Evolutionary conservation across 352 stramenopile genomes (phyloP), one percentile per base, ranked within the genome.

Genomic region (Pythium aphanidermatum): DNA sequence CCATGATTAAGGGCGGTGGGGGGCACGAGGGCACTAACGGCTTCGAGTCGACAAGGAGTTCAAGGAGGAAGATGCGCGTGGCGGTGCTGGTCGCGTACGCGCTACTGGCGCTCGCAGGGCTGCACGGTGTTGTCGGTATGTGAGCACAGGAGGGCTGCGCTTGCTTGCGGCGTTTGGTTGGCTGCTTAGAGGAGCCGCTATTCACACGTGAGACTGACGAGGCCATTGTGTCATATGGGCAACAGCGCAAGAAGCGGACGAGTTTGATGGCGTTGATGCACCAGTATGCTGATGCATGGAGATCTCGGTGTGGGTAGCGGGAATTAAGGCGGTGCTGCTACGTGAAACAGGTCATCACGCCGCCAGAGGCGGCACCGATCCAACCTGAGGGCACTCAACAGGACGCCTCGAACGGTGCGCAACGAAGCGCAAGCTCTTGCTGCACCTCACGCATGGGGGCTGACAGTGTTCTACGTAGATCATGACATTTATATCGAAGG

Each of bases 401-500:
- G n/a, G n/a, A n/a, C n/a, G n/a, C n/a, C n/a, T n/a, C n/a, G n/a
- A n/a, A n/a, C n/a, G n/a, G n/a, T n/a, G n/a, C n/a, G n/a, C n/a
- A n/a, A n/a, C n/a, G n/a, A n/a, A n/a, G n/a, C n/a, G n/a, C n/a
- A n/a, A n/a, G n/a, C n/a, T n/a, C n/a, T n/a, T 58, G 26, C 21
- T 21, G 33, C 20, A 39, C 33, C 12, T 9, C 33, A 20, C 17
- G 7, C 12, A n/a, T n/a, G n/a, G n/a, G n/a, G n/a, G n/a, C n/a
- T 41, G 33, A 2, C 38, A 8, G 23, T 31, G 20, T 0, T 32
- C n/a, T 11, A 10, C 47, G 17, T 31, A 36, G 55, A 55, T 19
- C 25, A 58, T 29, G 38, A 60, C 35, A 77, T 81, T 12, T 60
- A 57, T 27, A 25, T 84, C 24, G 74, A 90, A 20, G 60, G 56